Conservation (phyloP, 1,284 basidiomycete genomes). For the Malassezia cuniculi region DNA sequence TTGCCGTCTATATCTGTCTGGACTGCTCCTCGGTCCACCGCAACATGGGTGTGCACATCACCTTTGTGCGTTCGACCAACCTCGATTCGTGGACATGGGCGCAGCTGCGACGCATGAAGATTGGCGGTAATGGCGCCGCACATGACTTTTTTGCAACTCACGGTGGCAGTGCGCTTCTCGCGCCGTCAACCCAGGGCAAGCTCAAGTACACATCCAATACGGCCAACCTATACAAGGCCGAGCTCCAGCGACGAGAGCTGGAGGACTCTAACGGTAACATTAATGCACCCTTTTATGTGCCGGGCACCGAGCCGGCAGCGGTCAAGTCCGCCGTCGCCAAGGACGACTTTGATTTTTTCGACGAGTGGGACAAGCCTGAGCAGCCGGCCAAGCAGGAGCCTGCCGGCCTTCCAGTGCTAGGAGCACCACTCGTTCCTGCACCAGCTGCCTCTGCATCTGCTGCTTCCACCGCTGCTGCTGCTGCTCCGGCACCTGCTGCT, state of each 20-base stretch:
- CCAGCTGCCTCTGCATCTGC: constrained; percentile 31
- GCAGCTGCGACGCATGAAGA: constrained; percentile 90
- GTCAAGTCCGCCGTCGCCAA: constrained; percentile 46
- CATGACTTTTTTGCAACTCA: constrained; percentile 80
- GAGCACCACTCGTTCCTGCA: constrained; percentile 39
- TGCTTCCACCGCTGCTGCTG: constrained; percentile 16
- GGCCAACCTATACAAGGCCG: constrained; percentile 81
- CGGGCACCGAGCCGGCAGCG: constrained; percentile 48
- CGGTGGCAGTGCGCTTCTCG: constrained; percentile 61
- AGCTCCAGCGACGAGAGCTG: constrained; percentile 66
- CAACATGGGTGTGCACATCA: constrained; percentile 96
- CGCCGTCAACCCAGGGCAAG: constrained; percentile 61
- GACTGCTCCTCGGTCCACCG: constrained; percentile 91
- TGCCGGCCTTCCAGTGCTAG: constrained; percentile 11
- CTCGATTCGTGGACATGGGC: constrained; percentile 84
- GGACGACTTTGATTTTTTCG: constrained; percentile 79
- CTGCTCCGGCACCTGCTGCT: constrained; percentile 6
- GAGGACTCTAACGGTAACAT: constrained; percentile 53
- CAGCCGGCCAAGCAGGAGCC: constrained; percentile 44
- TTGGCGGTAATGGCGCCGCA: constrained; percentile 81
- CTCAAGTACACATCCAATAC: constrained; percentile 75
- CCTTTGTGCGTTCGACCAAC: constrained; percentile 92
- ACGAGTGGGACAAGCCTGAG: constrained; percentile 83
- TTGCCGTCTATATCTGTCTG: constrained; percentile 91
- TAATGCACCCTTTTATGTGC: constrained; percentile 36